Base-by-base conservation (phyloP, 2,329 filamentous ascomycete genomes). In the Didymella exigua region DNA sequence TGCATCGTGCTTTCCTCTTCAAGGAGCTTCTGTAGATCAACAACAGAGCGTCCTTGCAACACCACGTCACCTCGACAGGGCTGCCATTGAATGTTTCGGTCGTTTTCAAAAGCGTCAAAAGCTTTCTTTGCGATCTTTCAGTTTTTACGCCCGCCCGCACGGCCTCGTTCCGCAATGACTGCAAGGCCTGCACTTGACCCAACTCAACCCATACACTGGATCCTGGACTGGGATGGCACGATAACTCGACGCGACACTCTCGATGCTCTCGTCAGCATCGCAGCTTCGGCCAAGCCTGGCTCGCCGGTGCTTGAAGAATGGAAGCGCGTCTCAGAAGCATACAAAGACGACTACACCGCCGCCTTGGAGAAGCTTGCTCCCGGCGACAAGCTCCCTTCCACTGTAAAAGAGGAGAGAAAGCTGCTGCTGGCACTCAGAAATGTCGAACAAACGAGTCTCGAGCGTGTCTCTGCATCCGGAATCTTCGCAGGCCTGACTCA, bases 221-320 rank as follows among this genome's bases (percentile, higher is more conserved):
- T 81, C 7, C 65, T 81, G 13, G 79, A 82, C 64, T 81, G 76
- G 71, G 79, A 82, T 59, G 78, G 78, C 49, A 81, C 79, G 0
- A 62, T 81, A 24, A 81, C 79, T 11, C 60, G 64, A 34, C 70
- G 70, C 19, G 79, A 82, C 59, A 80, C 79, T 0, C 72, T 81
- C 44, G 62, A 74, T n/a, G 50, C 76, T 13, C 70, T 81, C 9
- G 77, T 74, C 34, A 63, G 66, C 27, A 73, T 81, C 13, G 70
- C 75, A 2, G 62, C 65, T n/a, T 59, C 69, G 24, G 40, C 49
- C 23, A 72, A 68, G 19, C 63, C 67, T 13, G 52, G 52, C 10
- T 57, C 60, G 24, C 59, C 62, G 16, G 59, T 65, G 5, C 30
- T 41, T 2, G 41, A 61, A n/a, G 56, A 67, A n/a, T 78, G 79